Conservation (phyloP, 192 early-diverging fungal genomes). For the Piromyces sp. region DNA sequence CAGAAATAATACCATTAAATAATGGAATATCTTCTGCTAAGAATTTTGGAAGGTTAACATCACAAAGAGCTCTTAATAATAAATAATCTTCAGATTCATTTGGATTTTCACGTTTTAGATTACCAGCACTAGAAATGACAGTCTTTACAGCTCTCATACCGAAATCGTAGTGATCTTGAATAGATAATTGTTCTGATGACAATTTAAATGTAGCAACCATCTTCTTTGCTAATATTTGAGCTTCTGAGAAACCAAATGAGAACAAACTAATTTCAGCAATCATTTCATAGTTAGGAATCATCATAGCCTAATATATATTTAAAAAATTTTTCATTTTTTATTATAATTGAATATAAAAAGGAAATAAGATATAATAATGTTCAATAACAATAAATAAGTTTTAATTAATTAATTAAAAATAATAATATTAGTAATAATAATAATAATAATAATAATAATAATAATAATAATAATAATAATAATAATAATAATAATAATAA, state of each 20-base stretch:
- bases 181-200: conserved; percentile 35
- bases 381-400: too few species aligned
- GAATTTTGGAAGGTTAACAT: conserved; percentile 41
- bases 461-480: too few species aligned
- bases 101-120: conserved; percentile 38
- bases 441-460: too few species aligned
- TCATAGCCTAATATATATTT: conserved; percentile 42
- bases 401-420: too few species aligned
- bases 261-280: conserved; percentile 42
- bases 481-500: too few species aligned
- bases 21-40: conserved; percentile 41
- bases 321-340: too few species aligned
- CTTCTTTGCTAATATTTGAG: conserved; percentile 37
- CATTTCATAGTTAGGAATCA: conserved; percentile 51
- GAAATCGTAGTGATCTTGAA: conserved; percentile 46
- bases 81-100: conserved; percentile 31
- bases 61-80: conserved; percentile 33
- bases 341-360: not conserved
- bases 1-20: conserved; percentile 41
- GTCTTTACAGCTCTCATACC: conserved; percentile 47
- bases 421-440: too few species aligned
- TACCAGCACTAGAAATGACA: conserved; percentile 39
- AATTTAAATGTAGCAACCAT: conserved; percentile 47
- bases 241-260: conserved; percentile 41
- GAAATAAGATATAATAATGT: too few species aligned